Conservation (phyloP, 768 basidiomycete species). For the Lepiota subincarnata region DNA sequence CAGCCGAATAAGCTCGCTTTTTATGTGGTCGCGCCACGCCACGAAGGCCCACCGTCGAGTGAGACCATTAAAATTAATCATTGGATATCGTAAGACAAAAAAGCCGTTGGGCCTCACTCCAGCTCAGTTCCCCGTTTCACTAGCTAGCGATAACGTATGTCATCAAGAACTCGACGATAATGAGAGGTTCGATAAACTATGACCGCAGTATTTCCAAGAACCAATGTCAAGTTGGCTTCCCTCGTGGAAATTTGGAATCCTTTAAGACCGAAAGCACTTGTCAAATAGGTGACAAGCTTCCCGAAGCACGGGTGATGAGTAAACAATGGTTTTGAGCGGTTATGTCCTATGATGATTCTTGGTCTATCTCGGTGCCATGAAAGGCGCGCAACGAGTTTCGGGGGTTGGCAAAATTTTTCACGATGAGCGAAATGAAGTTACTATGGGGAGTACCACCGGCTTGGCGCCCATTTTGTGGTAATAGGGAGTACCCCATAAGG, state of each 20-base stretch:
- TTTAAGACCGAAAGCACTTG: not conserved
- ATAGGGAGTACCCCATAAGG: not conserved
- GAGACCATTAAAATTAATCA: too few species aligned
- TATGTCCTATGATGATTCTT: not conserved
- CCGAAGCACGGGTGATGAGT: not conserved
- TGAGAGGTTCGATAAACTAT: not conserved
- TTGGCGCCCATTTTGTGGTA: slow-evolving; percentile 5
- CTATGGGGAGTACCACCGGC: not conserved
- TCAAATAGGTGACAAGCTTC: not conserved
- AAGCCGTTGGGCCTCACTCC: too few species aligned
- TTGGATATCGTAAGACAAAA: too few species aligned
- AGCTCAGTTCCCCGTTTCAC: too few species aligned
- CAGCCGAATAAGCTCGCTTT: too few species aligned
- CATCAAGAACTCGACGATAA: not conserved
- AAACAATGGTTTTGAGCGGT: not conserved
- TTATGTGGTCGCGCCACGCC: too few species aligned
- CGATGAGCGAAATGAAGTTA: not conserved
- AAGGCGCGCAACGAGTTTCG: not conserved
- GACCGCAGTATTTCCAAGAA: not conserved
- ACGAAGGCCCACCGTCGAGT: too few species aligned
- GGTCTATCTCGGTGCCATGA: not conserved
- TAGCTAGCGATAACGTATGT: too few species aligned
- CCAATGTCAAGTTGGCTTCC: not conserved
- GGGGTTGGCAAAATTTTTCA: not conserved
- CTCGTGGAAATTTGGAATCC: not conserved